Evolutionary conservation across 257 asterid species (phyloP), one percentile per base, ranked within the genome.

Genomic region (Haberlea rhodopensis): DNA sequence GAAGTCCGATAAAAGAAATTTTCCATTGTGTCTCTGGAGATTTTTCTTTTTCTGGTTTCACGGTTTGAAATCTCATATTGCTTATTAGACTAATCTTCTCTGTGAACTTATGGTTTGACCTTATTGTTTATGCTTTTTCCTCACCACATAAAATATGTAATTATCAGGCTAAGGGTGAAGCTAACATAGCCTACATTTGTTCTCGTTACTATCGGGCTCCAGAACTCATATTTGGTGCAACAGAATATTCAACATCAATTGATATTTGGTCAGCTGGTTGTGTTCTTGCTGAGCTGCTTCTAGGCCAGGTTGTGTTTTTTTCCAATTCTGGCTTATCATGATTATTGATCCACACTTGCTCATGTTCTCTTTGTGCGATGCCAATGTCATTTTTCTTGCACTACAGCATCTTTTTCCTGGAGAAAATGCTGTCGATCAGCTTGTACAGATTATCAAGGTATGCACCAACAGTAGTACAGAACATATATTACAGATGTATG

Each of bases 231-330:
- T 87, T 90, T 68, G 97, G 97, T 60, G 97, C 97, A 24, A 87
- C 89, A 55, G 96, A 90, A 58, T 90, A 90, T 69, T 76, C 90
- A 24, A 74, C 85, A 3, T 76, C 95, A 34, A 85, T 90, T 82
- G 96, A 90, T 76, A 90, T 90, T 67, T 90, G 96, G 97, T 90
- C 96, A 29, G 97, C 90, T 29, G 96, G 97, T 2, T 90, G 96
- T 71, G 97, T 87, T 71, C 91, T 90, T 53, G 96, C 97, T 58
- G 97, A 90, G 84, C 92, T 87, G 46, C 95, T 90, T 64, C 56
- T 90, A 82, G 97, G 97, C 49, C 92, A 85, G 92, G 97, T 90
- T 66, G n/a, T 34, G 81, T 71, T 56, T 54, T 63, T 23, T 76
- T 11, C 45, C 55, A 28, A 21, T 31, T 62, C 63, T 62, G 64